Base-by-base conservation (phyloP, 2,329 filamentous ascomycete genomes). In the Orbilia blumenaviensis region DNA sequence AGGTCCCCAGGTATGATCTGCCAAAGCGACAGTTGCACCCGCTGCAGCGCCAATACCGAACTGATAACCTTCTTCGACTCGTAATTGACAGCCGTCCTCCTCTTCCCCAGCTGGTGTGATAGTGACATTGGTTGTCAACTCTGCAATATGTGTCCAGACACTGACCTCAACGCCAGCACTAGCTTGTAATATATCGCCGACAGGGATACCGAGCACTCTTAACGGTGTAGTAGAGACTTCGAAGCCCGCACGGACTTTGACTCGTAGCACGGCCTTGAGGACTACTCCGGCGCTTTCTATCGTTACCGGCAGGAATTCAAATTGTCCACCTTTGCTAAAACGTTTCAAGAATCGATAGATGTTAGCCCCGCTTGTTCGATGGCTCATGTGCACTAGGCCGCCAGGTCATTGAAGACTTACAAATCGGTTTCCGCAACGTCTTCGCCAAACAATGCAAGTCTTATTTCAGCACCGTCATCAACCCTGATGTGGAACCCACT, bases 241-340 rank as follows among this genome's bases (percentile, higher is more conserved):
- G 50, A 86, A 78, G 10, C 86, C 87, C 2, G 84, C 83, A 32
- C 85, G 83, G 0, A 86, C 79, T 8, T 84, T 84, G 1, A 88
- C 77, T 3, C 85, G 85, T 0, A 89, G 82, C 0, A 84, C 80
- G 0, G 85, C 87, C 0, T 82, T 84, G 8, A 89, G 80, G 0
- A 84, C 78, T 0, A 83, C 83, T 64, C 83, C 84, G n/a, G 83
- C 83, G 29, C 82, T 84, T 72, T 84, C 81, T 32, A 88, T 81
- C 0, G 83, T 86, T 2, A 89, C 85, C 0, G 87, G 87, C 0
- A 89, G 83, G 68, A 88, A 88, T 67, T 88, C 86, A 72, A 88
- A 88, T 12, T 84, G 80, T 0, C 85, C 87, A 4, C 86, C 86
- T 2, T 86, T 84, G 48, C 86, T 88, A 66, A 41, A 60, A 5